A percentile compares a stretch with the other conserved stretches of the same genome.
phyloP scores from a whole-genome alignment of 192 early-diverging fungal species.

The Phlyctochytrium arcticum region DNA sequence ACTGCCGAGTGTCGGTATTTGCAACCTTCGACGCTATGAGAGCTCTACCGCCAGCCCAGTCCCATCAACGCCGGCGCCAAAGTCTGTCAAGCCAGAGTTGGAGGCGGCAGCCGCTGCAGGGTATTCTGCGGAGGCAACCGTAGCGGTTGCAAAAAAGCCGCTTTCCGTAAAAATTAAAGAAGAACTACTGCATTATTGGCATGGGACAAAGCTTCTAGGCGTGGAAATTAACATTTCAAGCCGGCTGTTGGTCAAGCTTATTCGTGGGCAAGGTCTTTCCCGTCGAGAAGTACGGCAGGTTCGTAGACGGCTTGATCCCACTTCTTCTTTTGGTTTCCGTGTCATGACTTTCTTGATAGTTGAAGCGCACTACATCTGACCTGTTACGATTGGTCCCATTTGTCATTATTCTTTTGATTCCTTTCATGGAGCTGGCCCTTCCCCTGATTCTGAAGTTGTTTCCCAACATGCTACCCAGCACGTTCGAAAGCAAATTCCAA shows the following conservation, averaged over 20 bases:
- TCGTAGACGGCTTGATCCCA: conserved; percentile 8
- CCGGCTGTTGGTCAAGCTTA: conserved; percentile 67
- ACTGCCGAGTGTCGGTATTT: too few species aligned
- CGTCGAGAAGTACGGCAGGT: conserved; percentile 84
- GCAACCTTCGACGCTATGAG: too few species aligned
- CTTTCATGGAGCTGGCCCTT: conserved; percentile 90
- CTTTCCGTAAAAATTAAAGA: conserved; percentile 66
- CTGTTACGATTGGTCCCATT: conserved; percentile 87
- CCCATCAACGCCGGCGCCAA: too few species aligned
- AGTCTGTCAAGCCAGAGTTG: too few species aligned
- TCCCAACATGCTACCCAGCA: conserved; percentile 95
- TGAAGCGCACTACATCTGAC: conserved; percentile 83
- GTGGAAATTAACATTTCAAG: conserved; percentile 84
- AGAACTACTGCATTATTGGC: conserved; percentile 88
- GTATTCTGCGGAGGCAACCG: conserved; percentile 3
- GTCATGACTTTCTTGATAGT: conserved; percentile 42
- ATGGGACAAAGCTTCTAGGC: conserved; percentile 85
- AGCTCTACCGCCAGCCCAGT: too few species aligned
- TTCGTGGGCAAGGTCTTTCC: conserved; percentile 71
- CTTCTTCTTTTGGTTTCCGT: too few species aligned
- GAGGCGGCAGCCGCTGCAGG: conserved; percentile 12
- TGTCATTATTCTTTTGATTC: conserved; percentile 84
- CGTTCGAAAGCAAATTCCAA: conserved; percentile 87
- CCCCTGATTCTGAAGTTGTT: conserved; percentile 89
- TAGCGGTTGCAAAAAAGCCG: conserved; percentile 38